Evolutionary conservation across 78 protist species (phyloP).

Genomic region (Emiliania huxleyi): DNA sequence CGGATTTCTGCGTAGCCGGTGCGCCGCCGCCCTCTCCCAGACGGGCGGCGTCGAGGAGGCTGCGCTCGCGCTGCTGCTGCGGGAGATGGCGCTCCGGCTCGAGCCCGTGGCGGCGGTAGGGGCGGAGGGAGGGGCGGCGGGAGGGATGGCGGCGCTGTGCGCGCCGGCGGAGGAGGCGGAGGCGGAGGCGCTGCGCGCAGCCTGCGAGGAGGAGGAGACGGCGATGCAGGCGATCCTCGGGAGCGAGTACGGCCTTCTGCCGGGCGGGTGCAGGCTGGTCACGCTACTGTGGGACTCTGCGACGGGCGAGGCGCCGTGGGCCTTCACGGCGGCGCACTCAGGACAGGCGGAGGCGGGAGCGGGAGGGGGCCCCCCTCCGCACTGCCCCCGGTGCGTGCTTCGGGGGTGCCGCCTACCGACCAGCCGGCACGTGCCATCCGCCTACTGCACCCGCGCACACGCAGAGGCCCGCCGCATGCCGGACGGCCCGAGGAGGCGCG

Average conservation of each 20-base stretch:
- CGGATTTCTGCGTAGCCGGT: neutral
- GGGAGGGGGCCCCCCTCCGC: neutral
- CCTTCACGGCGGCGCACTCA: neutral
- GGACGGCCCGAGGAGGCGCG: too few relatives aligned
- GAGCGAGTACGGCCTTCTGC: neutral
- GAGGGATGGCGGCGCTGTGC: neutral
- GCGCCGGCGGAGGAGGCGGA: neutral
- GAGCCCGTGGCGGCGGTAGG: neutral
- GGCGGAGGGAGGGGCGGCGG: neutral
- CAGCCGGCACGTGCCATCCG: neutral
- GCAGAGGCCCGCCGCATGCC: too few relatives aligned
- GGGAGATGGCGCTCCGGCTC: neutral
- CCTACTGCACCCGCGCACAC: neutral
- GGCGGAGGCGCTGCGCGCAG: neutral
- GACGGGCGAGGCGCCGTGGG: slow-evolving; percentile 16
- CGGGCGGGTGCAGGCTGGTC: neutral
- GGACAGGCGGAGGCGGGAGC: neutral
- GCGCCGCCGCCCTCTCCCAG: neutral
- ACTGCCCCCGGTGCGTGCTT: neutral
- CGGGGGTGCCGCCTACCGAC: neutral
- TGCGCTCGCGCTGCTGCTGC: neutral
- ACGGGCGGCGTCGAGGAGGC: neutral
- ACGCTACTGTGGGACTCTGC: neutral
- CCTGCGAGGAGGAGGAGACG: neutral
- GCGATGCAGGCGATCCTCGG: neutral